Evolutionary conservation across 257 asterid species (phyloP), one percentile per base, ranked within the genome.

Genomic region (Przewalskia tangutica): DNA sequence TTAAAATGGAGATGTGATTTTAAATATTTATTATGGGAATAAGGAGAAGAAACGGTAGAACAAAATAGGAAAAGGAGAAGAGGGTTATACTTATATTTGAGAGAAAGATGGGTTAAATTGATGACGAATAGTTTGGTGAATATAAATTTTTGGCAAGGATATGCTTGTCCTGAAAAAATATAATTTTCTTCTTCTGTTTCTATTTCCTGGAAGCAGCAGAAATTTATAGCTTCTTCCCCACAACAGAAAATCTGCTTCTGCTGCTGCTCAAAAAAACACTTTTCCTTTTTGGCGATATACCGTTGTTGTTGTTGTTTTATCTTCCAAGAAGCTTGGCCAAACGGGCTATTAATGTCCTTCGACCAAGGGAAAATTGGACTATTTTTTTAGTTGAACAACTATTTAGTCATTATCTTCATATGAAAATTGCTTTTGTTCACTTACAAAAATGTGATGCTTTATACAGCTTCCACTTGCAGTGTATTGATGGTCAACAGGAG

Each of bases 391-490:
- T 68, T 17, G 54, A 68, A 42, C 36, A 68, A n/a, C 36, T n/a
- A 42, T 42, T n/a, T 68, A 3, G 4, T 42, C 54, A n/a, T 68
- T 4, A 68, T 20, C 23, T 62, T 40, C 56, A 18, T 79, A 17
- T 60, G 12, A 79, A 56, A 10, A 18, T 78, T 79, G 27, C 59
- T 60, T 79, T 62, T 3, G 4, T 58, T 79, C 50, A 79, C 42
- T 14, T 79, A 79, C 7, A 4, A 10, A 32, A 48, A 60, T 77
- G 27, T 66, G 5, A 38, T 38, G 42, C 4, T 38, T 38, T 6
- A 38, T 65, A 38, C 91, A 94, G 98, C 82, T 92, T 86, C 83
- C 97, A 95, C 86, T 77, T 84, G 90, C 90, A 84, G 81, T 95
- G 97, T 64, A 32, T 84, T 10, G 89, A 86, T 71, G 82, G 50